Evolutionary conservation across 805 yeast species (phyloP).

Genomic region (Suhomyces sp.): DNA sequence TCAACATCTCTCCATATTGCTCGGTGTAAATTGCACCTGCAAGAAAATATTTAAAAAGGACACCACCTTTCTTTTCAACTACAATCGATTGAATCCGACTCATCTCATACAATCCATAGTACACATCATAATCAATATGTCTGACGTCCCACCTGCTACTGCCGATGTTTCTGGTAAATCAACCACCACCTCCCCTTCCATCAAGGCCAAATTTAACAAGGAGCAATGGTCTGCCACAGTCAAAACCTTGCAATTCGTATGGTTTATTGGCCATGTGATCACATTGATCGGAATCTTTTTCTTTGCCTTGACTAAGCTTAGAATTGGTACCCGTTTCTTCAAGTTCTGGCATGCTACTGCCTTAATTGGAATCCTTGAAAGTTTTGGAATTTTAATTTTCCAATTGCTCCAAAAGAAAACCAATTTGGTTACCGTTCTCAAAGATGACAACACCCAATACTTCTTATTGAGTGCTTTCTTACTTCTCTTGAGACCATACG

Average conservation of each 20-base stretch:
- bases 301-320: conserved; percentile 34
- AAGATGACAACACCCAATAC: conserved; percentile 74
- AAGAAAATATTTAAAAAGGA: too few relatives aligned
- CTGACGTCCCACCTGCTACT: conserved; percentile 3
- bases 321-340: conserved; percentile 23
- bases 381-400: conserved; percentile 74
- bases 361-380: conserved; percentile 62
- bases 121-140: too few relatives aligned
- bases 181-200: conserved; percentile 1
- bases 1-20: too few relatives aligned
- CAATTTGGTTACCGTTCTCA: conserved; percentile 21
- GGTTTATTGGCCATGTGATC: conserved; percentile 58
- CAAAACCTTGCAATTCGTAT: conserved; percentile 61
- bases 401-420: conserved; percentile 46
- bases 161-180: conserved; percentile 1
- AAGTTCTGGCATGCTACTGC: conserved; percentile 55
- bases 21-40: too few relatives aligned
- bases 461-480: conserved; percentile 54
- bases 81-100: too few relatives aligned
- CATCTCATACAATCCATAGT: too few relatives aligned
- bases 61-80: too few relatives aligned
- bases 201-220: conserved; percentile 8
- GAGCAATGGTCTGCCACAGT: conserved; percentile 21
- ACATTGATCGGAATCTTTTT: conserved; percentile 33
- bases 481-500: conserved; percentile 53